A percentile compares a stretch with the other conserved stretches of the same genome.
Conservation (phyloP, 805 yeast genomes). For the Ogataea pignaliae region DNA sequence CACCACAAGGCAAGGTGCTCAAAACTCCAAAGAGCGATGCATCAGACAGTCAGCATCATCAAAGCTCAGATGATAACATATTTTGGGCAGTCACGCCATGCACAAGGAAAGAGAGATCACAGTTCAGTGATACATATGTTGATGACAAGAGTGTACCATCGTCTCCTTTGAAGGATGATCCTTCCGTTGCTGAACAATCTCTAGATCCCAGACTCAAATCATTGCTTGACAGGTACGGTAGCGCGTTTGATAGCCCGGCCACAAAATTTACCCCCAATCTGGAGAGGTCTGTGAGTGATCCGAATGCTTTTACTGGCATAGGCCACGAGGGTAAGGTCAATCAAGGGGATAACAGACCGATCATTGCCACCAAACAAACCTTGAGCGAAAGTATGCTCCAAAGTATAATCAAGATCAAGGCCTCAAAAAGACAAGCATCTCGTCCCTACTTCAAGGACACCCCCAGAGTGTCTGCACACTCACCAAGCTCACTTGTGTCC, state of each 20-base stretch:
- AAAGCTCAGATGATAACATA: slow-evolving; percentile 32
- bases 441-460: slow-evolving; percentile 1
- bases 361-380: slow-evolving; percentile 24
- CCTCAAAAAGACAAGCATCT: slow-evolving; percentile 26
- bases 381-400: slow-evolving; percentile 31
- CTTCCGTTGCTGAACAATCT: slow-evolving; percentile 14
- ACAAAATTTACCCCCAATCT: slow-evolving; percentile 32
- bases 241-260: slow-evolving; percentile 25
- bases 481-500: background rate
- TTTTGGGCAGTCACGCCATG: slow-evolving; percentile 42
- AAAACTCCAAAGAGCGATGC: slow-evolving; percentile 6
- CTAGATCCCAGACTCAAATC: slow-evolving; percentile 26
- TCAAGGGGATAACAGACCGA: slow-evolving; percentile 12
- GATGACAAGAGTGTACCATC: slow-evolving; percentile 30
- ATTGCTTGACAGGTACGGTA: slow-evolving; percentile 40
- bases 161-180: slow-evolving; percentile 37
- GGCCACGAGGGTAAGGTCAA: slow-evolving; percentile 18
- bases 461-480: slow-evolving; percentile 2
- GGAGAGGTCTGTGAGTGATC: slow-evolving; percentile 20
- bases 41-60: slow-evolving; percentile 8
- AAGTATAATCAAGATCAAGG: slow-evolving; percentile 34
- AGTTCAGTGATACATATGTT: slow-evolving; percentile 10
- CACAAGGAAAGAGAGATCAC: slow-evolving; percentile 11
- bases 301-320: slow-evolving; percentile 28
- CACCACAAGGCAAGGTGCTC: background rate